A percentile compares a stretch with the other conserved stretches of the same genome.
phyloP scores from a whole-genome alignment of 2,329 filamentous ascomycete genomes.

The Intubia oerlemansii region DNA sequence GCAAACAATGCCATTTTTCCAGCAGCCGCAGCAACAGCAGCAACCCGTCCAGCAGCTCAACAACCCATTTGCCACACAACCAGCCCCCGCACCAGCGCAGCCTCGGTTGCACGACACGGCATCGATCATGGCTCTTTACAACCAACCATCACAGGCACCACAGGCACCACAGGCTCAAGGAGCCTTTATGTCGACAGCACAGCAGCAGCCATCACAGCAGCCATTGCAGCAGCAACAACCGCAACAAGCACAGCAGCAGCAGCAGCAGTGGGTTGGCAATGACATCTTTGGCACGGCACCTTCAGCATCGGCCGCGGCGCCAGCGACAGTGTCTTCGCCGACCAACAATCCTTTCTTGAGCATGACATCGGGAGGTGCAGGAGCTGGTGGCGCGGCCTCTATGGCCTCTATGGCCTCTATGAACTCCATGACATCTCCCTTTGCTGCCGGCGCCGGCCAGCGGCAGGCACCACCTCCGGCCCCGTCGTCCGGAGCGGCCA shows the following conservation, averaged over 20 bases:
- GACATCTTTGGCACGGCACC: neutral
- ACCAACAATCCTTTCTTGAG: neutral
- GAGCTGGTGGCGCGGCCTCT: too few relatives aligned
- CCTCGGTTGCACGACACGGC: conserved; percentile 41
- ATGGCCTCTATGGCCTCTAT: too few relatives aligned
- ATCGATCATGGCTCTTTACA: conserved; percentile 58
- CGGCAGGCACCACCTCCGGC: conserved; percentile 5
- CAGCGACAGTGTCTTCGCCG: neutral
- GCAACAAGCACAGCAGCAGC: conserved; percentile 8
- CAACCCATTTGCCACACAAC: conserved; percentile 14
- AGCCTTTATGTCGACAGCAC: conserved; percentile 1
- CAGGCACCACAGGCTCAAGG: conserved; percentile 14
- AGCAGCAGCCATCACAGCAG: conserved; percentile 7
- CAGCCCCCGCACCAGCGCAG: conserved; percentile 14
- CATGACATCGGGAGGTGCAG: neutral
- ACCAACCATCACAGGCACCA: conserved; percentile 10
- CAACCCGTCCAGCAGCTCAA: conserved; percentile 8
- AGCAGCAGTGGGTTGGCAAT: conserved; percentile 1
- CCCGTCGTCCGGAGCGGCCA: conserved; percentile 8
- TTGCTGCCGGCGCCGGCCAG: neutral
- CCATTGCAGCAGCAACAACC: conserved; percentile 7
- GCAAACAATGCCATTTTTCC: conserved; percentile 8
- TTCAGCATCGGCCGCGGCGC: neutral
- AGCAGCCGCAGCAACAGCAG: conserved; percentile 14
- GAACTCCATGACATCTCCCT: too few relatives aligned